Percentiles rank a stretch among this genome's conserved stretches.
Evolutionary conservation across 371 early-diverging fungal genomes (phyloP).

Genomic region (Mortierella sp.): DNA sequence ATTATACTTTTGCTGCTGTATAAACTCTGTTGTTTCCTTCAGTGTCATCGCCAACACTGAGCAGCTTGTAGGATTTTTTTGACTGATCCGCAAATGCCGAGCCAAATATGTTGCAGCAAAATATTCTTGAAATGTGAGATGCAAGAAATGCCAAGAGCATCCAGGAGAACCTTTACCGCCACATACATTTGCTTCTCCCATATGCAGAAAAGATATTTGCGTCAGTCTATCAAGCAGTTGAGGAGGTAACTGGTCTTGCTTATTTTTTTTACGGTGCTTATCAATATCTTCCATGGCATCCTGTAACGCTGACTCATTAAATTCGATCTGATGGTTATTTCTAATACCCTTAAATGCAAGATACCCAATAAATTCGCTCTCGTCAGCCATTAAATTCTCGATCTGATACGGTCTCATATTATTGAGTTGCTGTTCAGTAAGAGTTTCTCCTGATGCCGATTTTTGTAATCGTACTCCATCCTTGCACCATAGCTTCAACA

Average conservation of each 20-base stretch:
- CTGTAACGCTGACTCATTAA: not conserved
- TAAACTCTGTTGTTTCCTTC: constrained; percentile 12
- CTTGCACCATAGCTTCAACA: constrained; percentile 17
- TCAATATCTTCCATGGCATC: not conserved
- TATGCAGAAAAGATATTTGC: not conserved
- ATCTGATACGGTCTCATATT: too few species aligned
- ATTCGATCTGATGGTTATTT: not conserved
- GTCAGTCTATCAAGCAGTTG: not conserved
- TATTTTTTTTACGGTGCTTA: not conserved
- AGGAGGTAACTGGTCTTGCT: not conserved
- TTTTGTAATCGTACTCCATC: not conserved
- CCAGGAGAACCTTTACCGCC: not conserved
- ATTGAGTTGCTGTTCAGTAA: not conserved
- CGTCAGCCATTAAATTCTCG: not conserved
- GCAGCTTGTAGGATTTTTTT: not conserved
- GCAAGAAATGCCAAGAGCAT: not conserved
- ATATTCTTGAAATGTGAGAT: constrained; percentile 2
- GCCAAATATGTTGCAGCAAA: not conserved
- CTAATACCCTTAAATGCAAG: not conserved
- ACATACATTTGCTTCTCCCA: not conserved
- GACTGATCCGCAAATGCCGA: too few species aligned
- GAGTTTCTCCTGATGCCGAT: not conserved
- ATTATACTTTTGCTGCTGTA: constrained; percentile 31
- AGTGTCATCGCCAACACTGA: constrained; percentile 7
- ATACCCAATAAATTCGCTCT: not conserved